Evolutionary conservation across 192 early-diverging fungal genomes (phyloP).

Genomic region (Coemansia umbellata): DNA sequence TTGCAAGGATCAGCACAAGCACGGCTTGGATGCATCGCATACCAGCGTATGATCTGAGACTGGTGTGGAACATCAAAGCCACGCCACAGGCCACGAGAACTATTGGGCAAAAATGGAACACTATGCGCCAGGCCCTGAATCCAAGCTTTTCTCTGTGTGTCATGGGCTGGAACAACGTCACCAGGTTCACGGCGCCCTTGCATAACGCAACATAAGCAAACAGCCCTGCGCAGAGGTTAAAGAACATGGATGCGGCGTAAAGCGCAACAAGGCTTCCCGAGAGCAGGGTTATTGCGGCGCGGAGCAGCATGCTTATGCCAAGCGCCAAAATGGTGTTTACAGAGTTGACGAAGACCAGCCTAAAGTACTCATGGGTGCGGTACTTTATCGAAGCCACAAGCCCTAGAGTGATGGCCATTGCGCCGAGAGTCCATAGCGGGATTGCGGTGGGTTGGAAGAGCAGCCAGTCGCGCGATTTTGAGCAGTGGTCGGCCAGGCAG

Average conservation of each 20-base stretch:
- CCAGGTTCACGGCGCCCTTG: not conserved
- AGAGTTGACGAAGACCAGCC: conserved; percentile 3
- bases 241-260: conserved; percentile 22
- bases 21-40: not conserved
- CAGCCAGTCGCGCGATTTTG: conserved; percentile 15
- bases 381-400: conserved; percentile 1
- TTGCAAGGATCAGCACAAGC: not conserved
- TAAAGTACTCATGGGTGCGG: not conserved
- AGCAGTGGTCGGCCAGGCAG: conserved; percentile 4
- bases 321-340: conserved; percentile 16
- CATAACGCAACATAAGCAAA: conserved; percentile 1
- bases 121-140: not conserved
- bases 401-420: not conserved
- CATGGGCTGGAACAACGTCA: conserved; percentile 4
- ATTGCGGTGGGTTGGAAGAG: conserved; percentile 7
- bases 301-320: conserved; percentile 12
- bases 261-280: not conserved
- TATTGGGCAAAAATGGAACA: not conserved
- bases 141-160: not conserved
- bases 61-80: conserved; percentile 6
- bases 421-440: conserved; percentile 12
- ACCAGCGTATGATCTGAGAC: not conserved
- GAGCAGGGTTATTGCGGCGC: conserved; percentile 6
- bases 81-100: not conserved
- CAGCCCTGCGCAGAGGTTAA: conserved; percentile 19